Evolutionary conservation across 805 yeast species (phyloP).

Genomic region (Metschnikowia sp.): DNA sequence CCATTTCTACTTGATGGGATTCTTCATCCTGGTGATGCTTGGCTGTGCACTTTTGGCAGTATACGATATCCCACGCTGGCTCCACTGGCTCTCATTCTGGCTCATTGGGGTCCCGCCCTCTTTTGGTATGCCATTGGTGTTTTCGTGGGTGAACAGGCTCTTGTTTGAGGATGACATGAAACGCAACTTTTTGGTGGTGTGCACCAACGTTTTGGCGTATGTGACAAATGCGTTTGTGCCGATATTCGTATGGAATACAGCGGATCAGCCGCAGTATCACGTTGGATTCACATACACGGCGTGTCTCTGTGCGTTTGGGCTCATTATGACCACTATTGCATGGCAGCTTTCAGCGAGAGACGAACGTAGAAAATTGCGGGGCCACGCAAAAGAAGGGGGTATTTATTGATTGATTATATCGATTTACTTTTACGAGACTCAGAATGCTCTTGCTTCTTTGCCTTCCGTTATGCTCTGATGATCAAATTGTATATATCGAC

Average conservation of each 20-base stretch:
- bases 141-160: constrained; percentile 52
- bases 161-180: constrained; percentile 39
- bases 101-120: constrained; percentile 45
- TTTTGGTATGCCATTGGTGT: constrained; percentile 56
- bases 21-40: constrained; percentile 38
- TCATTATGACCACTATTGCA: constrained; percentile 27
- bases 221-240: constrained; percentile 40
- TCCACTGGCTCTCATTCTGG: constrained; percentile 51
- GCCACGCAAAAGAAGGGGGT: too few species aligned
- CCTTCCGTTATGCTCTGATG: too few species aligned
- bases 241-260: constrained; percentile 39
- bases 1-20: constrained; percentile 33
- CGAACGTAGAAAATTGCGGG: constrained; percentile 5
- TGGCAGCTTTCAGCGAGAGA: constrained; percentile 27
- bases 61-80: constrained; percentile 48
- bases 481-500: too few species aligned
- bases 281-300: constrained; percentile 37
- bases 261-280: constrained; percentile 28
- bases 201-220: constrained; percentile 38
- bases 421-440: too few species aligned
- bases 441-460: background rate
- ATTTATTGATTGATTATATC: too few species aligned
- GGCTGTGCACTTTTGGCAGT: constrained; percentile 43
- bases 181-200: constrained; percentile 31
- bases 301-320: constrained; percentile 28